Base-by-base conservation (phyloP, 306 rosid genomes). In the Rosa multiflora region DNA sequence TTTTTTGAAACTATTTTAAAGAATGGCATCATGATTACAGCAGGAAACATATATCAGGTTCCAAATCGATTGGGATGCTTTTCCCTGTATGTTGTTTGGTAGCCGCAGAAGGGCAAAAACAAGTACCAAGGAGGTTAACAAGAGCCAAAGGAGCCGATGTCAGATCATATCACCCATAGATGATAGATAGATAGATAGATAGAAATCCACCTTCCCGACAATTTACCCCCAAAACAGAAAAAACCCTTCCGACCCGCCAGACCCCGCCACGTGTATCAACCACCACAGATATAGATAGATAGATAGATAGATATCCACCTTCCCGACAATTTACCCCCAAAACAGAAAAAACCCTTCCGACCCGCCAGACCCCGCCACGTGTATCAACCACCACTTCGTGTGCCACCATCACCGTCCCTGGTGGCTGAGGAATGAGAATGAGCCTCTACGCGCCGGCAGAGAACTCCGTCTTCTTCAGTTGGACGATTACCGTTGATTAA, bases 341-440 rank as follows among this genome's bases (percentile, higher is more conserved):
- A 35, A 51, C 76, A 72, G 37, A 1, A 14, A 15, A 7, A 62
- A 53, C 61, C 29, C 66, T 72, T 12, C 17, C 18, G 37, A 37
- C 17, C 61, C 56, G 39, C 43, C 43, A 4, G 6, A 40, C 6
- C 6, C 6, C 43, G 43, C n/a, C 72, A 59, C 72, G 70, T 59
- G 58, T 1, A 18, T 5, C 72, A 40, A 74, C 78, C 66, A 64
- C 80, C 81, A 58, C 51, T 67, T 15, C 78, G 37, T 63, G 79
- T 55, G 46, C 81, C 63, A 75, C 70, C 81, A 40, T 58, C 81
- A 32, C 75, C 68, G 15, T 49, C 73, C 29, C 46, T 26, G 77
- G 75, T 46, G 80, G 76, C 72, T 53, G 21, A 18, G 8, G 9
- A 17, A 17, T 18, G 21, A 17, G 3, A 21, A 29, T 49, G 78